Percentiles rank a stretch among this genome's conserved stretches.
phyloP scores from a whole-genome alignment of 2,329 filamentous ascomycete species.

The Neofusicoccum ribis region DNA sequence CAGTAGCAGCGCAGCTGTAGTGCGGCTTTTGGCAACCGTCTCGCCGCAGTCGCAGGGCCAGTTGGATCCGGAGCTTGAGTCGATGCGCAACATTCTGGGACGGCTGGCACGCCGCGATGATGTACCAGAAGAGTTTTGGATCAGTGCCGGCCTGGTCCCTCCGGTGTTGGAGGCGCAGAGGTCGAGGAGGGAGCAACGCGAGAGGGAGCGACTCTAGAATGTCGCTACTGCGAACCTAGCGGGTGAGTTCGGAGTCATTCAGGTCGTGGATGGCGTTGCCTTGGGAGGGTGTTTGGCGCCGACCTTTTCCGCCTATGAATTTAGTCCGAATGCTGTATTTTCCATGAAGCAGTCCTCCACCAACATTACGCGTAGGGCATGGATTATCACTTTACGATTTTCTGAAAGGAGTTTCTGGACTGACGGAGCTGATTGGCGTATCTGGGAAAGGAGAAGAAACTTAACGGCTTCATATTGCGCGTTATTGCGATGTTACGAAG shows the following conservation, averaged over 20 bases:
- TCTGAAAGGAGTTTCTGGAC: too few relatives aligned
- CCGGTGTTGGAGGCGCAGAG: not conserved
- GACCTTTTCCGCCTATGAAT: too few relatives aligned
- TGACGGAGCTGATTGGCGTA: too few relatives aligned
- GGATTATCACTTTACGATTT: too few relatives aligned
- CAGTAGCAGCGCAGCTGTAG: not conserved
- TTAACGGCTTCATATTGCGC: too few relatives aligned
- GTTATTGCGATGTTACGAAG: too few relatives aligned
- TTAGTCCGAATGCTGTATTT: too few relatives aligned
- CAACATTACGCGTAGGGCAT: too few relatives aligned
- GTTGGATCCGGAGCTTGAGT: slow-evolving; percentile 51
- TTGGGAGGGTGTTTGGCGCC: not conserved
- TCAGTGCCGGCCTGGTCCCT: slow-evolving; percentile 40
- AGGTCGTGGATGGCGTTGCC: not conserved
- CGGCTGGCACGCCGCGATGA: slow-evolving; percentile 69
- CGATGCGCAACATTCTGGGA: slow-evolving; percentile 72
- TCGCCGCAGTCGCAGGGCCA: not conserved
- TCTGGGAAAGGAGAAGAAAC: too few relatives aligned
- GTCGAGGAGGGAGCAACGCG: not conserved
- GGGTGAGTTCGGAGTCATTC: not conserved
- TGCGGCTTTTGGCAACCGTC: not conserved
- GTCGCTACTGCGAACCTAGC: too few relatives aligned
- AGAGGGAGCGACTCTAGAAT: not conserved
- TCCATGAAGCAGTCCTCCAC: too few relatives aligned
- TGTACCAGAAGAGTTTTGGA: slow-evolving; percentile 82